Evolutionary conservation across 2,329 filamentous ascomycete species (phyloP).

Genomic region (Chalaropsis ovoidea): DNA sequence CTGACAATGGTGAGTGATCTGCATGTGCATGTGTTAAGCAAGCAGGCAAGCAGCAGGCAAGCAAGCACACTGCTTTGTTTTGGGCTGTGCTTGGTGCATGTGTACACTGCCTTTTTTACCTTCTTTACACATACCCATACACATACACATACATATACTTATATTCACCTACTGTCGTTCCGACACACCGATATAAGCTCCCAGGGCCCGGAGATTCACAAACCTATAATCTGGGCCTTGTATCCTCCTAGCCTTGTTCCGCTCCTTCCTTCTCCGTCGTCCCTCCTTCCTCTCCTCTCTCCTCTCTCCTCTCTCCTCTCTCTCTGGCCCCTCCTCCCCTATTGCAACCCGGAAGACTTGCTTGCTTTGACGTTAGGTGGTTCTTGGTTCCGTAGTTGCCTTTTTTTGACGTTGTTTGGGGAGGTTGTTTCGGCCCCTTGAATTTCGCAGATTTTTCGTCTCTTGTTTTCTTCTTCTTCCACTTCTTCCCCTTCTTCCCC

Average conservation of each 20-base stretch:
- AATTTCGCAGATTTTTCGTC: slow-evolving; percentile 15
- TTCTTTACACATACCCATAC: neutral
- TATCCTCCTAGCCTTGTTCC: neutral
- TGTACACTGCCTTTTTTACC: neutral
- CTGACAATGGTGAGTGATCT: slow-evolving; percentile 3
- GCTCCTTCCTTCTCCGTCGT: slow-evolving; percentile 12
- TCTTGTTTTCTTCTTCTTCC: slow-evolving; percentile 6
- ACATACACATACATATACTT: neutral
- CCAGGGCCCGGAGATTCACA: neutral
- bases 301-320: neutral
- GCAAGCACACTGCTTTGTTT: neutral
- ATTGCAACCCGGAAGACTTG: neutral
- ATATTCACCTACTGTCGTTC: neutral
- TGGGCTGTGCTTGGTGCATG: neutral
- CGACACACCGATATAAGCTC: no score
- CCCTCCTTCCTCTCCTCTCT: neutral
- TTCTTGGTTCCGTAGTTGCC: neutral
- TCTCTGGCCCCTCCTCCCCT: neutral
- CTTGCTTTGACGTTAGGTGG: no score
- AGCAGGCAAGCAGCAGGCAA: neutral
- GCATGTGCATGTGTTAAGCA: neutral
- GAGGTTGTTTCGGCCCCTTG: neutral
- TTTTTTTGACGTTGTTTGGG: neutral
- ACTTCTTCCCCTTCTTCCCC: no score
- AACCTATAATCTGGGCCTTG: neutral